Evolutionary conservation across 2,329 filamentous ascomycete genomes (phyloP).

Genomic region (Sphaerostilbella broomeana): DNA sequence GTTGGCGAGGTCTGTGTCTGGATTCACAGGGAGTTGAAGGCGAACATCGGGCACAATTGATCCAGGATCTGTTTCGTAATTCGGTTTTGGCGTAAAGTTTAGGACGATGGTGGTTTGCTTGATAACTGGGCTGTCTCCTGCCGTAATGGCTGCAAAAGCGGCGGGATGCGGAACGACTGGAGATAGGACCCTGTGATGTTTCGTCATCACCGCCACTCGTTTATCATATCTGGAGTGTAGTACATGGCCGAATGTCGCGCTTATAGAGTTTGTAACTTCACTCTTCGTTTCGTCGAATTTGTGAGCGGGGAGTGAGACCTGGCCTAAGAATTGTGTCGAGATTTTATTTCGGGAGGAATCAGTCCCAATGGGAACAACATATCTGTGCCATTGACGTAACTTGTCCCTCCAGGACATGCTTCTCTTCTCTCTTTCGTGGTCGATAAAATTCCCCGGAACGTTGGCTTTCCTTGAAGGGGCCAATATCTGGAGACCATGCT

Average conservation of each 20-base stretch:
- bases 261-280: too few relatives aligned
- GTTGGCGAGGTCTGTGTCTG: slow-evolving; percentile 21
- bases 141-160: slow-evolving; percentile 32
- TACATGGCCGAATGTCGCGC: slow-evolving; percentile 48
- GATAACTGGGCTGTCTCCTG: slow-evolving; percentile 22
- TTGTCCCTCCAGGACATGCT: slow-evolving; percentile 31
- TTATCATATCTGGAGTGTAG: slow-evolving; percentile 30
- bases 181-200: slow-evolving; percentile 33
- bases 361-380: slow-evolving; percentile 18
- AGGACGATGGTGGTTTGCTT: slow-evolving; percentile 35
- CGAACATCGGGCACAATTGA: slow-evolving; percentile 20
- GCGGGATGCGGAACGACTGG: slow-evolving; percentile 43
- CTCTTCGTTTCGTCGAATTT: neutral
- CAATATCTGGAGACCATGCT: slow-evolving; percentile 18
- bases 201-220: slow-evolving; percentile 5
- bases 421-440: slow-evolving; percentile 25
- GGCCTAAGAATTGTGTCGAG: neutral
- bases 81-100: slow-evolving; percentile 36
- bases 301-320: neutral
- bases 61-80: neutral
- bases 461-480: slow-evolving; percentile 10
- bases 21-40: slow-evolving; percentile 26
- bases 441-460: slow-evolving; percentile 16
- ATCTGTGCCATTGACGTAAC: slow-evolving; percentile 26
- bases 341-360: neutral